Evolutionary conservation across 768 basidiomycete species (phyloP), one percentile per base, ranked within the genome.

Genomic region (Naganishia antarctica): DNA sequence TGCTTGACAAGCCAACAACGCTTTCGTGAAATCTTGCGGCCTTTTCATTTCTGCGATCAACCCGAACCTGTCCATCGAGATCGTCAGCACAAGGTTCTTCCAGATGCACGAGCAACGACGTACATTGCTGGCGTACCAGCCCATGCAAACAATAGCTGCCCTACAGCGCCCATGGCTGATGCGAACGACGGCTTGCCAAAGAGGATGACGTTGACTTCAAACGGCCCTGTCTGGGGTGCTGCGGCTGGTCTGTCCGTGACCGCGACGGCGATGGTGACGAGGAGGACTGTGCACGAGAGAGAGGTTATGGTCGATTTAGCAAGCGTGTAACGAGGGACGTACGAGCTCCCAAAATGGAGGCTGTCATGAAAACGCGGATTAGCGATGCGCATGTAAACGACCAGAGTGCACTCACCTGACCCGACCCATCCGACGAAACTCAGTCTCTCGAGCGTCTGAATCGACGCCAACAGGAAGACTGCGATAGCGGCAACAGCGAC

Each of bases 41-140:
- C 73, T 62, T 40, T 67, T 65, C 78, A 80, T 78, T 68, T 80
- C 79, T 16, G 75, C 74, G 41, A 73, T 69, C 40, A 69, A 44
- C 8, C 60, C 45, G 58, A 64, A 67, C 63, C 62, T 64, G 15
- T 51, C 4, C 8, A 49, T 46, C 11, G 60, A 51, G 11, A 67
- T 50, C 43, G 6, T 5, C 43, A 7, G n/a, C 11, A 16, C 53
- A 18, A 2, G 9, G 16, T 31, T 46, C 60, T 53, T 25, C 58
- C n/a, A 28, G 43, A 29, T 6, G 28, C 13, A 29, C 23, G 28
- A 4, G 18, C 6, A 12, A 13, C 5, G 48, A 57, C 62, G 34
- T 23, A 63, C 62, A 51, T 66, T 34, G 69, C 64, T 23, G 57
- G 63, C 32, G 48, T 71, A 12, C 72, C 74, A 21, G 70, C 69